Conservation (phyloP, 2,329 filamentous ascomycete genomes). For the Xylaria sp. region DNA sequence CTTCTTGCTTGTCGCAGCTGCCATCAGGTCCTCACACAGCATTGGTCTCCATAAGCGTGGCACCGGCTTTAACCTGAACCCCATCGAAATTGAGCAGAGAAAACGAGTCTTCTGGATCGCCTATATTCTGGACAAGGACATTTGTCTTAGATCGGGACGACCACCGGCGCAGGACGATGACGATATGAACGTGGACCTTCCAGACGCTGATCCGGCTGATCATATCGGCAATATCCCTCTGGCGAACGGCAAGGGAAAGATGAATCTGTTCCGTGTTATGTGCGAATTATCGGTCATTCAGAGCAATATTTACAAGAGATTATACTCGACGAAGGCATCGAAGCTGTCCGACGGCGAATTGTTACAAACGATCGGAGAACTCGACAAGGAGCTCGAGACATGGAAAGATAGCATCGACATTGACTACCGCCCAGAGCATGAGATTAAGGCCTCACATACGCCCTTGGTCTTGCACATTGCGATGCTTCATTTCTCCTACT, state of each 20-base stretch:
- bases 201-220: slow-evolving; percentile 82
- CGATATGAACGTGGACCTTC: slow-evolving; percentile 91
- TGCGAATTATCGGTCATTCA: slow-evolving; percentile 89
- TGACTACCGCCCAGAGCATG: slow-evolving; percentile 94
- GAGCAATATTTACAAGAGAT: slow-evolving; percentile 84
- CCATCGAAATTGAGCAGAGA: slow-evolving; percentile 86
- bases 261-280: slow-evolving; percentile 92
- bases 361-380: slow-evolving; percentile 89
- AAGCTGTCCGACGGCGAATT: slow-evolving; percentile 90
- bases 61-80: slow-evolving; percentile 87
- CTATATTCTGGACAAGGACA: slow-evolving; percentile 60
- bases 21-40: slow-evolving; percentile 84
- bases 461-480: slow-evolving; percentile 92
- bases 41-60: slow-evolving; percentile 94
- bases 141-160: slow-evolving; percentile 54
- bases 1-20: slow-evolving; percentile 84
- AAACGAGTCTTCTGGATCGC: slow-evolving; percentile 63
- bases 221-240: slow-evolving; percentile 93
- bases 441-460: slow-evolving; percentile 88
- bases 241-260: slow-evolving; percentile 80
- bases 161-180: slow-evolving; percentile 60
- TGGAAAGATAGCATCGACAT: slow-evolving; percentile 96
- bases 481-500: slow-evolving; percentile 92
- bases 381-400: slow-evolving; percentile 82
- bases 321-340: slow-evolving; percentile 89